These are phyloP conservation scores for Maudiozyma barnettii DNA, from an alignment of 805 yeast genomes.

Conservation along the genomic window DNA sequence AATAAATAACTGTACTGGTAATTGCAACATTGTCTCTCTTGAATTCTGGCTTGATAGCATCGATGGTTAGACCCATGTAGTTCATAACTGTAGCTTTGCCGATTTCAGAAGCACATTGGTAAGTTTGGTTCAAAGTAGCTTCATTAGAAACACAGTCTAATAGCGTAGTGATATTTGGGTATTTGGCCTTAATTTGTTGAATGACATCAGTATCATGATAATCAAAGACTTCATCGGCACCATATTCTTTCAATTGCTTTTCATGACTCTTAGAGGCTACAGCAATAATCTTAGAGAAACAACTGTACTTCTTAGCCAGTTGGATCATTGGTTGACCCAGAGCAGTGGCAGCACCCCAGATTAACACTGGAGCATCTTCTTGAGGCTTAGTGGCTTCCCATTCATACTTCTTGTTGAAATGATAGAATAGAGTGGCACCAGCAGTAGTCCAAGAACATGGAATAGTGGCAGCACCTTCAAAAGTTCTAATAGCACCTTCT, in stretches of 20 bases:
- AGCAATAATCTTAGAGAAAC: slow-evolving; percentile 36
- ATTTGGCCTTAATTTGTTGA: slow-evolving; percentile 32
- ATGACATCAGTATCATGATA: slow-evolving; percentile 39
- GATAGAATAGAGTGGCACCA: slow-evolving; percentile 32
- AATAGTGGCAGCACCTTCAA: slow-evolving; percentile 56
- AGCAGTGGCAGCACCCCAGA: slow-evolving; percentile 66
- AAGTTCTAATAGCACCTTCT: slow-evolving; percentile 36
- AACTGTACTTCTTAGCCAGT: slow-evolving; percentile 40
- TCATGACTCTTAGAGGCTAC: slow-evolving; percentile 43
- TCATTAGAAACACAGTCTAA: slow-evolving; percentile 30
- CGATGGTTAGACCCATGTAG: slow-evolving; percentile 20
- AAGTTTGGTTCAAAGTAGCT: slow-evolving; percentile 27
- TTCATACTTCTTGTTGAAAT: slow-evolving; percentile 25
- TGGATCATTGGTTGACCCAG: slow-evolving; percentile 53
- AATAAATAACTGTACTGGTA: slow-evolving; percentile 32
- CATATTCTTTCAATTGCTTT: slow-evolving; percentile 34
- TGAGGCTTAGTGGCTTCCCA: slow-evolving; percentile 21
- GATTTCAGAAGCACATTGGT: slow-evolving; percentile 30
- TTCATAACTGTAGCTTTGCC: slow-evolving; percentile 30
- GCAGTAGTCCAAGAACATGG: slow-evolving; percentile 46
- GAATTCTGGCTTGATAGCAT: slow-evolving; percentile 22
- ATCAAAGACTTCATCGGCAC: slow-evolving; percentile 45
- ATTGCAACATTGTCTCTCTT: slow-evolving; percentile 30
- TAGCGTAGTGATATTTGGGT: slow-evolving; percentile 25
- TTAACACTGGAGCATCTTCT: slow-evolving; percentile 34